Base-by-base conservation (phyloP, 169 alveolate genomes). In the Plasmodium berghei region DNA sequence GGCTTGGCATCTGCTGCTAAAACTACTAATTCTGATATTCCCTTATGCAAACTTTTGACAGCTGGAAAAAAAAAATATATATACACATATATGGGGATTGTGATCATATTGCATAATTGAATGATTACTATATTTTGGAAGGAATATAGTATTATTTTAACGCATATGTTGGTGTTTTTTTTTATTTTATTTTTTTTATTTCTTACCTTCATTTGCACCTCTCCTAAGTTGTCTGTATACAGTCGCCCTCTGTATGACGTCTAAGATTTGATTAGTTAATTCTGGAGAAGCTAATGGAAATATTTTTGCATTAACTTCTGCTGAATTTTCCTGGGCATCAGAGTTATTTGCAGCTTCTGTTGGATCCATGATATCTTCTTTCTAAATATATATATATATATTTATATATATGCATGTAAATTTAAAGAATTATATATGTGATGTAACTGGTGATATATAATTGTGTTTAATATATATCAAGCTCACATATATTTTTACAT, bases 1-100 rank as follows among this genome's bases (percentile, higher is more conserved):
- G 99, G 99, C 96, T 99, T 99, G 28, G 99, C 98, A 93, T 99
- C 99, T 26, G 99, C 99, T 45, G 99, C 99, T 74, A 99, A 93
- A 46, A 99, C 95, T 62, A 99, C 97, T 70, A 99, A 89, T 89
- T 99, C 99, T 22, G 99, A 99, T 20, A 96, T 94, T 46, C 99
- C 99, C 72, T 99, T 95, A 93, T 97, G 98, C 70, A 99, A 94
- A 42, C 99, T 96, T 96, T 99, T 99, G 1, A 99, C 98, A 48
- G 99, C 98, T 95, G 96, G 95, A 95, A 90, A 91, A 40, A 74
- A 89, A 45, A 88, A 58, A 8, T 5, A 58, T 20, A 40, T 34
- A 73, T 71, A 72, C 87, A 73, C 62, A 58, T 16, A 3, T n/a
- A 62, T 46, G 40, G 5, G 40, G 12, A 34, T 34, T 34, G 42